phyloP scores from a whole-genome alignment of 208 protist genomes.

The Trypanosoma rangeli region DNA sequence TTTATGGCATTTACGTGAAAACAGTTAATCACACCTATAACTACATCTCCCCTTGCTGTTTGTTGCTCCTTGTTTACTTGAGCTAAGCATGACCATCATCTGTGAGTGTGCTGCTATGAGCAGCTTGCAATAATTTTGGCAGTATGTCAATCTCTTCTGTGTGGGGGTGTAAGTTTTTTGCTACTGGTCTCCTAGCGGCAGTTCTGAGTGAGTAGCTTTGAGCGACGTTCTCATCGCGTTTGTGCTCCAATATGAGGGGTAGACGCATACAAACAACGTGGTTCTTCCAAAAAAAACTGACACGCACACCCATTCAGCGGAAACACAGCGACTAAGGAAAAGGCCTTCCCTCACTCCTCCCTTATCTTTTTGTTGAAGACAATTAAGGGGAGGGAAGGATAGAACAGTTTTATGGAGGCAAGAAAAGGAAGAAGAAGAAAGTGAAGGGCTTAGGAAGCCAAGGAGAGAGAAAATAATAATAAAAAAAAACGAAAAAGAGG shows the following conservation, averaged over 20 bases:
- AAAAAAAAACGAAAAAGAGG: constrained; percentile 3
- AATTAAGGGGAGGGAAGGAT: not conserved
- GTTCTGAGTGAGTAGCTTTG: not conserved
- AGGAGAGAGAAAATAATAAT: no score
- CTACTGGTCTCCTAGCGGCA: not conserved
- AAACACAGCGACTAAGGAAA: not conserved
- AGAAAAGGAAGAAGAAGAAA: not conserved
- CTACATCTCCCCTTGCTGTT: no score
- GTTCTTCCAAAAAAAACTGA: not conserved
- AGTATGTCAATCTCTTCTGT: not conserved
- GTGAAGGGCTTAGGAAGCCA: no score
- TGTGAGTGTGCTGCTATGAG: not conserved
- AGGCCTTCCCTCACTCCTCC: not conserved
- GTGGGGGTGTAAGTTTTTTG: not conserved
- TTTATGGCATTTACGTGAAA: no score
- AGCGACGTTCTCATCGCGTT: not conserved
- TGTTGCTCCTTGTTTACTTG: no score
- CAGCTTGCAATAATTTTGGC: not conserved
- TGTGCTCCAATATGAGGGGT: not conserved
- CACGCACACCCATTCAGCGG: not conserved
- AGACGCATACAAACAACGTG: not conserved
- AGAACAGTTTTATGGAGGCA: not conserved
- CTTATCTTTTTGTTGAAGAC: not conserved
- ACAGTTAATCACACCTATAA: no score
- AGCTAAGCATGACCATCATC: no score